Base-by-base conservation (phyloP, 1,284 basidiomycete species). In the Malassezia globosa region DNA sequence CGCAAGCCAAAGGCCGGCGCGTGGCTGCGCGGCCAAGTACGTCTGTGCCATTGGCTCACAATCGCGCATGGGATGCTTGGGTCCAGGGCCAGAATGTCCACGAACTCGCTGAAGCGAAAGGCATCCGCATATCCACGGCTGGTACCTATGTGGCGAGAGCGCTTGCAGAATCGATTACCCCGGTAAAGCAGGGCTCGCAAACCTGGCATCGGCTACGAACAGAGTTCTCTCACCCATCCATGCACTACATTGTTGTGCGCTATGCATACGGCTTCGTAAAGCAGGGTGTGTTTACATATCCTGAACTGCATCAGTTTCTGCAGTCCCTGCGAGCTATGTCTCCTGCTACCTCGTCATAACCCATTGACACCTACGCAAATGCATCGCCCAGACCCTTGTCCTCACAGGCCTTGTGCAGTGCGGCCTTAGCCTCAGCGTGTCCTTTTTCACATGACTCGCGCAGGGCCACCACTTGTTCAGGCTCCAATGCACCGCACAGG, bases 381-480 rank as follows among this genome's bases (percentile, higher is more conserved):
- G 64, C 68, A 7, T 56, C 63, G 29, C 53, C 54, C 23, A 65
- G 59, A 33, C 61, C 55, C 48, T 64, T 65, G 37, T 44, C 59
- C 43, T 73, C 76, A 18, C 75, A 75, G 54, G 77, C 77, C 66
- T 75, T 72, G 58, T 72, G 66, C 48, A 78, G 75, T 61, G 75
- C 76, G 60, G 72, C 74, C 51, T 73, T 73, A 47, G 71, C 55
- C 21, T 57, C 58, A 43, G 62, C 60, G 7, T 54, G 56, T 13
- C 59, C 61, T 43, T 66, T 64, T 50, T 72, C 70, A 42, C 75
- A 72, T 55, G 75, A 72, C 60, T 76, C 75, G 69, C 77, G 76
- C 59, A 79, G 68, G 43, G 72, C 74, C 51, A 72, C 75, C 45
- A 78, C 73, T 46, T 76, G 72, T 60, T 77, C 77, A 10, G 77